phyloP scores from a whole-genome alignment of 2,329 filamentous ascomycete species.

The Fusarium domesticum region DNA sequence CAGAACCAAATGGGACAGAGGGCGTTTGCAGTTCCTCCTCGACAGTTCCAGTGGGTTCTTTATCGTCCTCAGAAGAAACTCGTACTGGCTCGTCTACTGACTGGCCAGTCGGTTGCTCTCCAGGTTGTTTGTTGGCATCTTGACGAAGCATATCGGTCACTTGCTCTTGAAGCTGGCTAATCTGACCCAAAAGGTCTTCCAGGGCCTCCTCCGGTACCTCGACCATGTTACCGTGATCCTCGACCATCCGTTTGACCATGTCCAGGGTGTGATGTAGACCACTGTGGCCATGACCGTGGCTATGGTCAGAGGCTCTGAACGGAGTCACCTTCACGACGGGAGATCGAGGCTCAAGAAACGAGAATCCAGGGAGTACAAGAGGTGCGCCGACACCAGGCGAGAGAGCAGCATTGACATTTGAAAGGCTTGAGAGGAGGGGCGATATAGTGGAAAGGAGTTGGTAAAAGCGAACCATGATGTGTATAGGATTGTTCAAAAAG shows the following conservation, averaged over 20 bases:
- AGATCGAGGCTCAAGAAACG: conserved; percentile 8
- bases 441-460: conserved; percentile 19
- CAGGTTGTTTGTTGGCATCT: conserved; percentile 5
- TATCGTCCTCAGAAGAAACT: conserved; percentile 6
- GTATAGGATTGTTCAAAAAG: conserved; percentile 10
- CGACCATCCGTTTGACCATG: conserved; percentile 25
- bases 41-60: conserved; percentile 2
- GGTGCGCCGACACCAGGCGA: conserved; percentile 6
- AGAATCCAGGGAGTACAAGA: conserved; percentile 7
- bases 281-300: conserved; percentile 6
- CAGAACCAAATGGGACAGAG: neutral
- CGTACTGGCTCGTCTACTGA: conserved; percentile 13
- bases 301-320: conserved; percentile 11
- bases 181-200: conserved; percentile 28
- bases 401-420: conserved; percentile 11
- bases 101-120: conserved; percentile 5
- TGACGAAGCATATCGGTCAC: conserved; percentile 27
- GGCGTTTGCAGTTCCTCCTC: neutral
- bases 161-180: conserved; percentile 29
- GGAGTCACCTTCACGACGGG: conserved; percentile 7
- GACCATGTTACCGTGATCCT: conserved; percentile 24
- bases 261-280: conserved; percentile 14
- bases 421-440: conserved; percentile 8
- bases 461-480: conserved; percentile 20
- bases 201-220: conserved; percentile 26